Percentiles rank a stretch among this genome's conserved stretches.
These are phyloP conservation scores for Clarkia xantiana DNA, from an alignment of 345 rosid species.

Conservation along the genomic window DNA sequence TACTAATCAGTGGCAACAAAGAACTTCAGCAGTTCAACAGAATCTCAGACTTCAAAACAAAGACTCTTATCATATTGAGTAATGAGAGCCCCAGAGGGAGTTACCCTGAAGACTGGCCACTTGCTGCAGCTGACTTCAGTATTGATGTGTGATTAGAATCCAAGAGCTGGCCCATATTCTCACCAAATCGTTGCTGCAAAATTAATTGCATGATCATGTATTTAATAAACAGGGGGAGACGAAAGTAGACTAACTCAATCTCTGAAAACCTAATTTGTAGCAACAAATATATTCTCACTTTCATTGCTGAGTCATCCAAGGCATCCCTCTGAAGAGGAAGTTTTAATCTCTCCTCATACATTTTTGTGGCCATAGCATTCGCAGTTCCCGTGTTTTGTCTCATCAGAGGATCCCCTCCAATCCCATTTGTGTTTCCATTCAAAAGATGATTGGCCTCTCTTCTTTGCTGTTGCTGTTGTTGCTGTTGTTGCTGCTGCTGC, in stretches of 20 bases:
- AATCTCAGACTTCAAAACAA: too few relatives aligned
- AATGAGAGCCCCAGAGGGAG: conserved; percentile 15
- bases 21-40: too few relatives aligned
- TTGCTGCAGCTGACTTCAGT: conserved; percentile 63
- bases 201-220: background rate
- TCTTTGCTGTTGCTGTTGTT: conserved; percentile 54
- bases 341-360: conserved; percentile 83
- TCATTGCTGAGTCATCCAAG: conserved; percentile 67
- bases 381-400: conserved; percentile 63
- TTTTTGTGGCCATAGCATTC: conserved; percentile 67
- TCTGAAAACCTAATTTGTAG: background rate
- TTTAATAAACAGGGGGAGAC: background rate
- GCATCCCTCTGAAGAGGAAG: conserved; percentile 74
- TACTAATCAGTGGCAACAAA: too few relatives aligned
- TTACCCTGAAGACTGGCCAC: conserved; percentile 87
- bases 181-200: conserved; percentile 66
- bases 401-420: conserved; percentile 56
- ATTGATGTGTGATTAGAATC: conserved; percentile 80
- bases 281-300: conserved; percentile 31
- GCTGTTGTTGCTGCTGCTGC: conserved; percentile 32
- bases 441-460: conserved; percentile 70
- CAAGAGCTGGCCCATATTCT: conserved; percentile 76
- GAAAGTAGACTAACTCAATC: background rate
- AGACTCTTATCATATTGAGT: background rate
- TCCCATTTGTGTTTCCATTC: conserved; percentile 73